phyloP scores from a whole-genome alignment of 495 filamentous ascomycete genomes.

The Lentithecium fluviatile region DNA sequence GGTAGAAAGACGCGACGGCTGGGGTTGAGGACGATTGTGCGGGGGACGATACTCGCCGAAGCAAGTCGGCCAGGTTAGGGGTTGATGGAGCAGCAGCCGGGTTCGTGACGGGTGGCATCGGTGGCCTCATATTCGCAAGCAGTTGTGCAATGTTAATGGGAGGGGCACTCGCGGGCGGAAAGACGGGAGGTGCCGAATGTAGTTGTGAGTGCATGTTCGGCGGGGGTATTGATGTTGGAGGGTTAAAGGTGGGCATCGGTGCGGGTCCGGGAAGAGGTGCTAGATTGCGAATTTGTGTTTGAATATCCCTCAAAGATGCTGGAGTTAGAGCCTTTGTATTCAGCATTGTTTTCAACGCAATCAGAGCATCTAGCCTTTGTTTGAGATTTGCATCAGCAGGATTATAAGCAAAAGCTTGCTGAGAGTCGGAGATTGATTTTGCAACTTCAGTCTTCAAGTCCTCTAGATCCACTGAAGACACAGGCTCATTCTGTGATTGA shows the following conservation, averaged over 20 bases:
- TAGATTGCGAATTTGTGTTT: conserved; percentile 45
- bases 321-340: conserved; percentile 73
- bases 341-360: conserved; percentile 81
- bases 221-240: conserved; percentile 3
- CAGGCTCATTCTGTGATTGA: conserved; percentile 20
- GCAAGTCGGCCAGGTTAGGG: conserved; percentile 39
- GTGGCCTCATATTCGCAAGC: conserved; percentile 12
- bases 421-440: conserved; percentile 65
- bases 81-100: conserved; percentile 45
- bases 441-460: conserved; percentile 79
- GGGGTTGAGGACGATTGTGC: conserved; percentile 14
- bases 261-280: conserved; percentile 38
- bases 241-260: background rate
- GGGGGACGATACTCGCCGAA: conserved; percentile 11
- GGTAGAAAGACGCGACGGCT: conserved; percentile 35
- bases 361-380: conserved; percentile 75
- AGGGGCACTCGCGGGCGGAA: conserved; percentile 28
- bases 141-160: conserved; percentile 27
- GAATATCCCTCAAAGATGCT: conserved; percentile 78
- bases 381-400: conserved; percentile 71
- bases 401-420: conserved; percentile 68
- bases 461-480: conserved; percentile 54
- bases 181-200: conserved; percentile 38
- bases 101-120: conserved; percentile 23
- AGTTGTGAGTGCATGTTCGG: conserved; percentile 9